Conservation (phyloP, 257 asterid genomes). For the Fraxinus anomala region DNA sequence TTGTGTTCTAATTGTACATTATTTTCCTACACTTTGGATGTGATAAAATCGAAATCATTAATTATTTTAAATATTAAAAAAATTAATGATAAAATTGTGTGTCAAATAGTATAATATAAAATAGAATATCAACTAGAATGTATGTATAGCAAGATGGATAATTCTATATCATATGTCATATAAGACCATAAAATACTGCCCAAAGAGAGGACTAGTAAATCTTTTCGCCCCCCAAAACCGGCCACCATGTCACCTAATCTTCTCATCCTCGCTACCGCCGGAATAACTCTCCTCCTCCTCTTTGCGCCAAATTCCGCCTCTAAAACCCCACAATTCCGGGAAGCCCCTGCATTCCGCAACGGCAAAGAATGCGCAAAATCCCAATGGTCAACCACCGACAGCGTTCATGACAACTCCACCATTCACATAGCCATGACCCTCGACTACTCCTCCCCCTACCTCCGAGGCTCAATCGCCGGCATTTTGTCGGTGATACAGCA, state of each 20-base stretch:
- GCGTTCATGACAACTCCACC: slow-evolving; percentile 27
- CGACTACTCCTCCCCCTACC: slow-evolving; percentile 85
- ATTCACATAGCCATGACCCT: slow-evolving; percentile 89
- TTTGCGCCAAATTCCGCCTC: slow-evolving; percentile 31
- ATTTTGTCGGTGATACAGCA: slow-evolving; percentile 85
- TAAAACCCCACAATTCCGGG: slow-evolving; percentile 55
- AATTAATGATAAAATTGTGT: too few species aligned
- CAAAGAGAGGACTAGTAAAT: not conserved
- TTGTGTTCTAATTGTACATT: too few species aligned
- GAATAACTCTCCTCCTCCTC: slow-evolving; percentile 34
- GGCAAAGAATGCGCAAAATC: slow-evolving; percentile 53
- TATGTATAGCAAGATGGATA: too few species aligned
- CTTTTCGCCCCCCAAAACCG: slow-evolving; percentile 19
- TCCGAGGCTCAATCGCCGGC: slow-evolving; percentile 89
- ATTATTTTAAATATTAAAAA: too few species aligned
- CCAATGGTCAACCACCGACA: slow-evolving; percentile 34
- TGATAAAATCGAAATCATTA: too few species aligned
- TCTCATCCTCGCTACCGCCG: slow-evolving; percentile 29
- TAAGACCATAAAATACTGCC: not conserved
- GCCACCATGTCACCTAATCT: slow-evolving; percentile 29
- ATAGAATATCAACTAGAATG: too few species aligned
- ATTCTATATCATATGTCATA: not conserved
- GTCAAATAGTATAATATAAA: too few species aligned
- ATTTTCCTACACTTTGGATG: too few species aligned
- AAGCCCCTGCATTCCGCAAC: slow-evolving; percentile 89